These are phyloP conservation scores for Solanum chiquidenum DNA, from an alignment of 257 asterid species.

Conservation along the genomic window DNA sequence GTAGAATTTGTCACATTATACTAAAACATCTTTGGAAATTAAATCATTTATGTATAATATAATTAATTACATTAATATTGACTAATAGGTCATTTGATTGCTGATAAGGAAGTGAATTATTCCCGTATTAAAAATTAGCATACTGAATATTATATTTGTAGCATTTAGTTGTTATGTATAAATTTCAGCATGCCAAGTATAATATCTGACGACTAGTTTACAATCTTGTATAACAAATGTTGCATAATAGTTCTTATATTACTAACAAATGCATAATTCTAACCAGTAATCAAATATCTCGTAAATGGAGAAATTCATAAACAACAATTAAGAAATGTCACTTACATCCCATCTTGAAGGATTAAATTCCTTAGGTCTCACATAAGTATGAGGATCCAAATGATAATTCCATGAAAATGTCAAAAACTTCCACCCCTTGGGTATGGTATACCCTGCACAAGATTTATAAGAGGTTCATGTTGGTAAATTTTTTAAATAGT, in stretches of 20 bases:
- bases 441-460: not conserved
- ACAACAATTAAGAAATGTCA: not conserved
- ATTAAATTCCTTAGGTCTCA: not conserved
- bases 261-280: too few relatives aligned
- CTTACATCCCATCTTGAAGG: not conserved
- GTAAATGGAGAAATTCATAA: not conserved
- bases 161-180: not conserved
- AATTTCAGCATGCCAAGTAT: too few relatives aligned
- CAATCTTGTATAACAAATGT: too few relatives aligned
- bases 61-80: not conserved
- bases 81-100: not conserved
- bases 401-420: not conserved
- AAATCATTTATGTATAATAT: too few relatives aligned
- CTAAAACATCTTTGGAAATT: not conserved
- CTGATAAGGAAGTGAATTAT: not conserved
- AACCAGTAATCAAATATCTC: too few relatives aligned
- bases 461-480: too few relatives aligned
- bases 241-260: too few relatives aligned
- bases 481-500: too few relatives aligned
- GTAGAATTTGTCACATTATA: not conserved
- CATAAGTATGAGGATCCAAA: not conserved
- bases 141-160: too few relatives aligned
- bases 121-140: too few relatives aligned
- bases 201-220: too few relatives aligned
- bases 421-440: slow-evolving; percentile 1